Conservation (phyloP, 2,329 filamentous ascomycete genomes). For the Colletotrichum sp. region DNA sequence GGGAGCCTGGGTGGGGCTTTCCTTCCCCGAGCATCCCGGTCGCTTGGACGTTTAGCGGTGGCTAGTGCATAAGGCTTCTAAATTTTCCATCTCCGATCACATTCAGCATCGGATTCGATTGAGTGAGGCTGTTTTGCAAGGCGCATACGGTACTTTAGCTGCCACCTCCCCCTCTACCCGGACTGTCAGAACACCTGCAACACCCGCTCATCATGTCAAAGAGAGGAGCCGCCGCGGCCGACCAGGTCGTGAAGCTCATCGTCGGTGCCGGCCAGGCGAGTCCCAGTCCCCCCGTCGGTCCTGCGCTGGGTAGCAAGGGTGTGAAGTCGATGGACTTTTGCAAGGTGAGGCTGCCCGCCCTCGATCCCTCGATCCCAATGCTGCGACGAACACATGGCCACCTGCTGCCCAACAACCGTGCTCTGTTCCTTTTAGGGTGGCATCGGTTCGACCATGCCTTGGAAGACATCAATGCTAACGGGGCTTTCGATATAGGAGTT, state of each 20-base stretch:
- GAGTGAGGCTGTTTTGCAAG: neutral
- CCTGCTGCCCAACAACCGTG: slow-evolving; percentile 10
- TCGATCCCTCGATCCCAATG: neutral
- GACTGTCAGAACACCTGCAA: slow-evolving; percentile 19
- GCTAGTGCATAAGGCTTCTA: slow-evolving; percentile 20
- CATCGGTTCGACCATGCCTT: neutral
- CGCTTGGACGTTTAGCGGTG: slow-evolving; percentile 20
- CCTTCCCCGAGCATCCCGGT: slow-evolving; percentile 19
- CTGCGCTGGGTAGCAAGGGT: slow-evolving; percentile 94
- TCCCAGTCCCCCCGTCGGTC: slow-evolving; percentile 94
- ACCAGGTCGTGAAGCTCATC: slow-evolving; percentile 94
- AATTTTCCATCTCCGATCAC: slow-evolving; percentile 20
- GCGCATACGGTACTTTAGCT: neutral
- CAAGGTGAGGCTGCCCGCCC: slow-evolving; percentile 67
- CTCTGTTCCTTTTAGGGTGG: neutral
- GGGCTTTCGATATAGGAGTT: slow-evolving; percentile 72
- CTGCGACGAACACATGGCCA: slow-evolving; percentile 7
- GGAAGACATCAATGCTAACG: slow-evolving; percentile 21
- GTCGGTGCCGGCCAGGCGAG: slow-evolving; percentile 95
- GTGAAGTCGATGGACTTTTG: slow-evolving; percentile 99
- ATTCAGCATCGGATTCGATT: neutral
- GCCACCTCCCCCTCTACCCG: neutral
- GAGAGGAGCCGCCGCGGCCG: slow-evolving; percentile 44
- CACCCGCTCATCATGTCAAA: slow-evolving; percentile 55
- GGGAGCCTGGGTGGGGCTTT: slow-evolving; percentile 4